A percentile compares a stretch with the other conserved stretches of the same genome.
These are phyloP conservation scores for Pseudozyma sp. DNA, from an alignment of 1,284 basidiomycete genomes.

Conservation along the genomic window DNA sequence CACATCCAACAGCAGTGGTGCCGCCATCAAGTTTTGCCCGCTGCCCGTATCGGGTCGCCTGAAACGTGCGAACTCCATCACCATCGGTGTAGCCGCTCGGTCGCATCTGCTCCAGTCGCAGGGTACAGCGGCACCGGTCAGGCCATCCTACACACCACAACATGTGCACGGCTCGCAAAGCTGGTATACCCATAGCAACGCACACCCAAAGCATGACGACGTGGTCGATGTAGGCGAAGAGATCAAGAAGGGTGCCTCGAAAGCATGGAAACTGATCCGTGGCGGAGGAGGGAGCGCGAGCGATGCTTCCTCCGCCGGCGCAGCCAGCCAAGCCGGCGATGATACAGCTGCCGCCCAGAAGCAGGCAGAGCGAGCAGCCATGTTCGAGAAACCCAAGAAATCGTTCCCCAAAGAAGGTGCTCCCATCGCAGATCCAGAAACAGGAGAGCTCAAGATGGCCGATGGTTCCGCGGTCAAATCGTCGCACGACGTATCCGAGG, in stretches of 20 bases:
- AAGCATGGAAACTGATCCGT: conserved; percentile 53
- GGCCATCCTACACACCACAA: conserved; percentile 26
- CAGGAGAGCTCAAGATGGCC: conserved; percentile 43
- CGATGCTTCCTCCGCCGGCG: conserved; percentile 8
- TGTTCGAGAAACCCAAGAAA: conserved; percentile 34
- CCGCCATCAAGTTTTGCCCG: conserved; percentile 61
- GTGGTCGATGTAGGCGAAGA: conserved; percentile 61
- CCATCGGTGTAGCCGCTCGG: conserved; percentile 63
- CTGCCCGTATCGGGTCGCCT: conserved; percentile 56
- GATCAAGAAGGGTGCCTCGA: conserved; percentile 51
- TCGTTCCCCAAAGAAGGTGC: conserved; percentile 48
- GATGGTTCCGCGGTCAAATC: conserved; percentile 12
- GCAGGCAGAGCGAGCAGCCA: conserved; percentile 2
- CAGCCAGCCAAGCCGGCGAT: background rate
- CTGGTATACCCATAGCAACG: conserved; percentile 27
- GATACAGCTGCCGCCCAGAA: background rate
- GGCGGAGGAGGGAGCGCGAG: conserved; percentile 30
- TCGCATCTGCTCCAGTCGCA: conserved; percentile 62
- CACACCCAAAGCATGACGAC: conserved; percentile 29
- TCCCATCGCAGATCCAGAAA: conserved; percentile 34
- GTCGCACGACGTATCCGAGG: conserved; percentile 9
- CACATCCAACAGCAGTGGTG: conserved; percentile 37
- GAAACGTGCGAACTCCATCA: conserved; percentile 65
- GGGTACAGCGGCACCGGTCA: conserved; percentile 44
- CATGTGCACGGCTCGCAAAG: conserved; percentile 45